phyloP scores from a whole-genome alignment of 768 basidiomycete species.

The Russula dissimulans region DNA sequence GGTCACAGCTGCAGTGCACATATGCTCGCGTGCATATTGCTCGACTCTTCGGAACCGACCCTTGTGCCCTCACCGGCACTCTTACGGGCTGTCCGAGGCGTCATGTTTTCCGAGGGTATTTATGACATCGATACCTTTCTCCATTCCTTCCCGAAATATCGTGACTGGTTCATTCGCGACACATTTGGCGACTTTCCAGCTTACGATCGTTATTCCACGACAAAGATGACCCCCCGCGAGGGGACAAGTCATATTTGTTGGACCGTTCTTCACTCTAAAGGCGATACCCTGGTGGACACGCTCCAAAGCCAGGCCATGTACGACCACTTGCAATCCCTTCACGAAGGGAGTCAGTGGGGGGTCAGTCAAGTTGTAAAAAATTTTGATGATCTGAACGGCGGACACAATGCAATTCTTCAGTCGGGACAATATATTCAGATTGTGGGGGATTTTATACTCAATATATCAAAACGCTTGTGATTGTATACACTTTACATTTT shows the following conservation, averaged over 20 bases:
- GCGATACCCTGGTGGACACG: slow-evolving; percentile 58
- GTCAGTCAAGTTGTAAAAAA: slow-evolving; percentile 26
- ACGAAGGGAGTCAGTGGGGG: slow-evolving; percentile 23
- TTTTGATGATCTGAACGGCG: slow-evolving; percentile 35
- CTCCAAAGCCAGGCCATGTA: slow-evolving; percentile 55
- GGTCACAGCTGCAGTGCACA: slow-evolving; percentile 82
- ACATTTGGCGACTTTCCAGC: slow-evolving; percentile 46
- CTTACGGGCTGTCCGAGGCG: slow-evolving; percentile 38
- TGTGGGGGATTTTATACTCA: slow-evolving; percentile 33
- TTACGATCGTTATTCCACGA: slow-evolving; percentile 42
- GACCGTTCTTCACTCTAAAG: slow-evolving; percentile 68
- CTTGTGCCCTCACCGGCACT: slow-evolving; percentile 39
- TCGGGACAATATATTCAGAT: slow-evolving; percentile 37
- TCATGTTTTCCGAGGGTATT: slow-evolving; percentile 68
- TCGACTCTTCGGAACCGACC: slow-evolving; percentile 38
- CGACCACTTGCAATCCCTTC: slow-evolving; percentile 37
- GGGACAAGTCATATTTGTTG: slow-evolving; percentile 38
- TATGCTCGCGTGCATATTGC: slow-evolving; percentile 63
- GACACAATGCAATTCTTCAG: slow-evolving; percentile 47
- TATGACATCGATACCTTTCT: slow-evolving; percentile 65
- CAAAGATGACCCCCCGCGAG: slow-evolving; percentile 32
- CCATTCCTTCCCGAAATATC: slow-evolving; percentile 55
- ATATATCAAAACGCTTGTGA: background rate
- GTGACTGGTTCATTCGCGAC: slow-evolving; percentile 55
- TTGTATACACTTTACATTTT: background rate